phyloP scores from a whole-genome alignment of 164 flowering plant genomes.

The Macadamia tetraphylla region DNA sequence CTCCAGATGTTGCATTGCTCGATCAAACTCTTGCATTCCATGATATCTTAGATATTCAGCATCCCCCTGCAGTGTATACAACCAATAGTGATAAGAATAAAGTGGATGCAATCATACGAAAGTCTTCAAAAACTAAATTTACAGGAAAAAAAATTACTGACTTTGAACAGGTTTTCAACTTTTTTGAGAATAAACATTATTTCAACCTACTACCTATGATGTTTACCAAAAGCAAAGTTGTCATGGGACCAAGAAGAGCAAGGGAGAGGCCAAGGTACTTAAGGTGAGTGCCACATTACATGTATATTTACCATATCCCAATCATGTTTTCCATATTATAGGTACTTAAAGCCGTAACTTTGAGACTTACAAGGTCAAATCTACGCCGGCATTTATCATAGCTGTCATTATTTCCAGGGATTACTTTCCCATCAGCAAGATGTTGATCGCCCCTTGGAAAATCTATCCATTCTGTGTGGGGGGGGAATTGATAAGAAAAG shows the following conservation, averaged over 20 bases:
- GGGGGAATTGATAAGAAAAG: constrained; percentile 1
- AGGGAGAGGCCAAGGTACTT: no score
- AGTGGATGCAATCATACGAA: not conserved
- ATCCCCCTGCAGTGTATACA: constrained; percentile 63
- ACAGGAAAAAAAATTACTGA: not conserved
- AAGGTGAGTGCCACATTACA: no score
- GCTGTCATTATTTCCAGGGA: constrained; percentile 76
- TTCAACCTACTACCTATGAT: no score
- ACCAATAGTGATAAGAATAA: not conserved
- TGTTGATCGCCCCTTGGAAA: constrained; percentile 84
- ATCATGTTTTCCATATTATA: no score
- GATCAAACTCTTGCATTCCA: constrained; percentile 98
- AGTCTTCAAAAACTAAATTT: not conserved
- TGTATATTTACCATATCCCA: no score
- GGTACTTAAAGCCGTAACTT: not conserved
- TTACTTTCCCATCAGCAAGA: constrained; percentile 69
- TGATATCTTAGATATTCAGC: constrained; percentile 77
- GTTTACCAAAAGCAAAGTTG: no score
- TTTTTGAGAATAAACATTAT: no score
- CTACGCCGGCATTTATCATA: constrained; percentile 94
- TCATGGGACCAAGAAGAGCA: no score
- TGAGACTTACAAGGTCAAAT: constrained; percentile 82
- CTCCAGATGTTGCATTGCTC: constrained; percentile 94
- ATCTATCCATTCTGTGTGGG: constrained; percentile 84
- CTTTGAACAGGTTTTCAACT: no score